These are phyloP conservation scores for Leishmania turanica DNA, from an alignment of 208 protist genomes.

Conservation along the genomic window DNA sequence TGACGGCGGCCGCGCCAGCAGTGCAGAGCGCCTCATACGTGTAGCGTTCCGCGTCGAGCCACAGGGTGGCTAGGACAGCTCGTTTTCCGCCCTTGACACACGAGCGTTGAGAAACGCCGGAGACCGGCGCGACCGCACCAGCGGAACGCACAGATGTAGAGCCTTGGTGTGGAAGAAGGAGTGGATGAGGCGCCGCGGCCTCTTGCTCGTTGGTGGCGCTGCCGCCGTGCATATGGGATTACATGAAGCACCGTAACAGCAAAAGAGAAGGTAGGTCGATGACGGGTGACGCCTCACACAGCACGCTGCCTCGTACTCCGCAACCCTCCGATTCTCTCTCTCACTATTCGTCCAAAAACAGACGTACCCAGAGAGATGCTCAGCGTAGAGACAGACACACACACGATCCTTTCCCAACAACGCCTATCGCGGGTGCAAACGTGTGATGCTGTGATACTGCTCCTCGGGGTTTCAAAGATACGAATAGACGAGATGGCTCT, in stretches of 20 bases:
- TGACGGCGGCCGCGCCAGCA: conserved; percentile 29
- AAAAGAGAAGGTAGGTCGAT: background rate
- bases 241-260: background rate
- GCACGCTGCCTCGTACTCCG: background rate
- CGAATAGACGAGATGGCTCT: background rate
- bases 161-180: background rate
- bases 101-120: background rate
- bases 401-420: background rate
- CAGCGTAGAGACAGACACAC: background rate
- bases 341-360: background rate
- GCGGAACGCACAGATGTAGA: background rate
- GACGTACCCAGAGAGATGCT: background rate
- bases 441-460: background rate
- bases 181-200: background rate
- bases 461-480: background rate
- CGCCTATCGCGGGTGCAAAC: background rate
- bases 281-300: background rate
- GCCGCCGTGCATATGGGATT: background rate
- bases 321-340: background rate
- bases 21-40: conserved; percentile 58
- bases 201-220: background rate
- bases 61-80: conserved; percentile 13
- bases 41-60: conserved; percentile 39
- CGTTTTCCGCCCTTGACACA: background rate
- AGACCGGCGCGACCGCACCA: background rate